Evolutionary conservation across 495 filamentous ascomycete species (phyloP), one percentile per base, ranked within the genome.

Genomic region (Neurospora pannonica): DNA sequence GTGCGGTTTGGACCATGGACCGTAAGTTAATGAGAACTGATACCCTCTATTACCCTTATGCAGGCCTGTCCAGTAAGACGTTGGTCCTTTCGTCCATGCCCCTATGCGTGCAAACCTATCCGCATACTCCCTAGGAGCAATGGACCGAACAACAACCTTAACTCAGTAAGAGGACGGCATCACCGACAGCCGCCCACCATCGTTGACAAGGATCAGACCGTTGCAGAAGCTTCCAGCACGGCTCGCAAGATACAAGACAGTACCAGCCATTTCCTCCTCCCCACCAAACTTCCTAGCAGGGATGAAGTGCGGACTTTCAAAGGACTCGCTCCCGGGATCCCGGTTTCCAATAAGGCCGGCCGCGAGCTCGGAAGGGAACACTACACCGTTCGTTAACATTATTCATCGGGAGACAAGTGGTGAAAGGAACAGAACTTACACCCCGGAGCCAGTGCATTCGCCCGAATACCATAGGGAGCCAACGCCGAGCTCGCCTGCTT

Each of bases 381-480:
- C 86, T 88, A 48, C 2, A 70, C 4, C 37, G 8, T 4, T 70
- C 34, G 39, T 19, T 13, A 34, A 48, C 42, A 36, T n/a, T n/a
- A n/a, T n/a, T n/a, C n/a, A n/a, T n/a, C n/a, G n/a, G n/a, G n/a
- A n/a, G n/a, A n/a, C n/a, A n/a, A n/a, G n/a, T n/a, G n/a, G n/a
- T n/a, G n/a, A n/a, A n/a, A n/a, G n/a, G n/a, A n/a, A n/a, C 36
- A 7, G 36, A 5, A 37, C 80, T 79, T 60, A 82, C 90, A 81
- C 7, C 91, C 91, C 31, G 91, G 90, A 19, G 90, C 88, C 67
- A 93, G 83, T 0, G 88, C 88, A 83, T 92, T 93, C 48, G 85
- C 84, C 24, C 85, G 82, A 39, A 93, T 91, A 38, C 84, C 80
- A 70, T 88, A 89, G 46, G 84, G 81, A 13, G 83, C 84, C 54